These are phyloP conservation scores for Botrytis paeoniae DNA, from an alignment of 2,329 filamentous ascomycete genomes.

Conservation along the genomic window DNA sequence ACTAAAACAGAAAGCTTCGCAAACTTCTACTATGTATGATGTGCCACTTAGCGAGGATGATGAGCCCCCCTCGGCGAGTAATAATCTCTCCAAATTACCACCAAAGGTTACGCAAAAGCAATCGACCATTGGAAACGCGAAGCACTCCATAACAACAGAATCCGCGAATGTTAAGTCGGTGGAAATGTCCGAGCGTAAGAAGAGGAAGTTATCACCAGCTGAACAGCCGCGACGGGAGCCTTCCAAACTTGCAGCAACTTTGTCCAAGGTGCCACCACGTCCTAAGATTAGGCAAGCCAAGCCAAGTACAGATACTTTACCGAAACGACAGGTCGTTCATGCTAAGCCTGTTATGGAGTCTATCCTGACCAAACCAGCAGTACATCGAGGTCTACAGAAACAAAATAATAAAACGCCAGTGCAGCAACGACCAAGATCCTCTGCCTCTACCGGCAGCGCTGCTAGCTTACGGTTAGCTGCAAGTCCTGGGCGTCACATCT, in stretches of 20 bases:
- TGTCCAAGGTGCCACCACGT: conserved; percentile 19
- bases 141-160: background rate
- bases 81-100: conserved; percentile 5
- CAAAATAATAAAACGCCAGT: background rate
- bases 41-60: conserved; percentile 8
- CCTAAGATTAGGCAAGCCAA: background rate
- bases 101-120: conserved; percentile 12
- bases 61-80: background rate
- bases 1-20: conserved; percentile 15
- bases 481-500: conserved; percentile 11
- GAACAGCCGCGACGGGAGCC: conserved; percentile 14
- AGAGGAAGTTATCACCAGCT: conserved; percentile 31
- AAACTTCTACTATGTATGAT: conserved; percentile 4
- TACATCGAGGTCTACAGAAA: background rate
- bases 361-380: background rate
- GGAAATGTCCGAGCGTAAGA: conserved; percentile 29
- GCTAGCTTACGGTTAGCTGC: background rate
- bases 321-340: background rate
- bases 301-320: background rate
- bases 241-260: conserved; percentile 12
- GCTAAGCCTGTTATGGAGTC: background rate
- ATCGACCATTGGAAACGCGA: background rate
- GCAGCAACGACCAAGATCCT: background rate
- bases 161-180: background rate
- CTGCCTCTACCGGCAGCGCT: background rate